phyloP scores from a whole-genome alignment of 176 grass and related monocot species.

The Phragmites australis region DNA sequence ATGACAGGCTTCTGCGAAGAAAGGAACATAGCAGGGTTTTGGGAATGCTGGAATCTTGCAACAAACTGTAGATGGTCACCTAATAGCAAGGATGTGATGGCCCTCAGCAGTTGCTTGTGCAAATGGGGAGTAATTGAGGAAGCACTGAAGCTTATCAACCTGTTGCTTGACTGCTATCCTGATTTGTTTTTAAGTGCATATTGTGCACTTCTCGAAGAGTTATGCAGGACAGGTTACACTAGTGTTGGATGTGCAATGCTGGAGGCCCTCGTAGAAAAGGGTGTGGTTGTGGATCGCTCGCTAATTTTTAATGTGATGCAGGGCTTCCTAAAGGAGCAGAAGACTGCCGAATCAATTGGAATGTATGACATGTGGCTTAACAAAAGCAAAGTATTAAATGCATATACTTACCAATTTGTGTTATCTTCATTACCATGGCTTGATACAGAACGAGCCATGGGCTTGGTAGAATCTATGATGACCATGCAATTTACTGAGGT shows the following conservation, averaged over 20 bases:
- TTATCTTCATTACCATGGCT: conserved; percentile 54
- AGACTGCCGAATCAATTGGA: conserved; percentile 65
- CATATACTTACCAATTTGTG: conserved; percentile 22
- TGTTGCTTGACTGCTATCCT: conserved; percentile 39
- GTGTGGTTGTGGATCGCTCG: conserved; percentile 46
- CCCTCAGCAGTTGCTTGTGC: conserved; percentile 57
- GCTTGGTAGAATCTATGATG: conserved; percentile 49
- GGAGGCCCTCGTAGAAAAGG: conserved; percentile 65
- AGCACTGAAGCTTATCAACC: conserved; percentile 59
- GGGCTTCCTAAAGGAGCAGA: conserved; percentile 84
- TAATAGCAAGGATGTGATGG: conserved; percentile 43
- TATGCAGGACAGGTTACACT: conserved; percentile 68
- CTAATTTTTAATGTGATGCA: conserved; percentile 57
- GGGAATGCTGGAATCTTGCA: conserved; percentile 69
- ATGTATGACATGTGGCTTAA: conserved; percentile 61
- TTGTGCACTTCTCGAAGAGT: conserved; percentile 59
- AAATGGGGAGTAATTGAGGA: conserved; percentile 77
- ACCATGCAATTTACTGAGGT: conserved; percentile 24
- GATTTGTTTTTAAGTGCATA: conserved; percentile 49
- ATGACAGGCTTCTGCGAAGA: conserved; percentile 66
- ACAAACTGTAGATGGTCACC: conserved; percentile 62
- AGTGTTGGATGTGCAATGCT: conserved; percentile 80
- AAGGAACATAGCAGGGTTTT: conserved; percentile 63
- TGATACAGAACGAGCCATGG: conserved; percentile 50
- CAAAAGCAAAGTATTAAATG: conserved; percentile 40